phyloP scores from a whole-genome alignment of 2,329 filamentous ascomycete genomes.

The Colletotrichum spinosum region DNA sequence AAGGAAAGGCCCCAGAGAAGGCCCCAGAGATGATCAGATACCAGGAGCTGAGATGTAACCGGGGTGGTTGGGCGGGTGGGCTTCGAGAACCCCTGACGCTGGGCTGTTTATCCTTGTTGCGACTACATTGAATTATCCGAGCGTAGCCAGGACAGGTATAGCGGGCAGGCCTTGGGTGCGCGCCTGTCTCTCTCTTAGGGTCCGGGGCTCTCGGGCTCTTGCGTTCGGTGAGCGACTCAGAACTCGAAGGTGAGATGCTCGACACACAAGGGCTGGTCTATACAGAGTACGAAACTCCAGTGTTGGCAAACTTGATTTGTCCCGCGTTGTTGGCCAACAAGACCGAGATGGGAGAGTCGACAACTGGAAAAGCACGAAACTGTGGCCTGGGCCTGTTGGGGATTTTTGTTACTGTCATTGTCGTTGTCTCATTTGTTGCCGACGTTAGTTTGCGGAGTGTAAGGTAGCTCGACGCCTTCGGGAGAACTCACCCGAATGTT shows the following conservation, averaged over 20 bases:
- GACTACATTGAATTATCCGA: conserved; percentile 26
- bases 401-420: conserved; percentile 6
- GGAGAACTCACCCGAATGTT: too few species aligned
- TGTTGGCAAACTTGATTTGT: neutral
- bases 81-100: conserved; percentile 12
- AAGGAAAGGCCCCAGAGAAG: neutral
- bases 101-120: conserved; percentile 4
- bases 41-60: conserved; percentile 10
- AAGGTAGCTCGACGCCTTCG: too few species aligned
- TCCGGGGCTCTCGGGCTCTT: too few species aligned
- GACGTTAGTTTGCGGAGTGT: too few species aligned
- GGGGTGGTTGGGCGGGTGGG: conserved; percentile 1
- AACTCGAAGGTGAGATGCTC: neutral
- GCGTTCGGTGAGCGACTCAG: too few species aligned
- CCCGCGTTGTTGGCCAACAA: conserved; percentile 1
- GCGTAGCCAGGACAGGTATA: conserved; percentile 2
- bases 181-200: too few species aligned
- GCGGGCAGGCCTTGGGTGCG: conserved; percentile 1
- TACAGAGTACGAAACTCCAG: too few species aligned
- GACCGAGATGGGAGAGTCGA: neutral
- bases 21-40: conserved; percentile 17
- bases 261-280: too few species aligned
- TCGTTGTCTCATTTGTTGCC: conserved; percentile 1
- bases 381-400: neutral
- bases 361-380: neutral